phyloP scores from a whole-genome alignment of 164 flowering plant species.

The Houttuynia cordata region DNA sequence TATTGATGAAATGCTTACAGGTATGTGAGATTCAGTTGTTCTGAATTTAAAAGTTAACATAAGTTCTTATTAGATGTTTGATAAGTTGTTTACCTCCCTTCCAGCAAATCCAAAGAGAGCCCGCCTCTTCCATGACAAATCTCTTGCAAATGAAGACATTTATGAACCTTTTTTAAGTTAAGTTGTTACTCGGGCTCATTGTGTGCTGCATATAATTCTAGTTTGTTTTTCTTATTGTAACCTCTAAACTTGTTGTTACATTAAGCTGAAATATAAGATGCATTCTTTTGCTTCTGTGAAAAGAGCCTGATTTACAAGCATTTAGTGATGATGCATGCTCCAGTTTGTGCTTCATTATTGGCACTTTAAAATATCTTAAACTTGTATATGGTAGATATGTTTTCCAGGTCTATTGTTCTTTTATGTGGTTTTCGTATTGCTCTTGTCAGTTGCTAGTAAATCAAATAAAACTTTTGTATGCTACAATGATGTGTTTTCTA shows the following conservation, averaged over 20 bases:
- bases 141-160: slow-evolving; percentile 70
- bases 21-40: slow-evolving; percentile 19
- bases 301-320: too few relatives aligned
- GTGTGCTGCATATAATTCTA: neutral
- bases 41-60: neutral
- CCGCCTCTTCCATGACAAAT: slow-evolving; percentile 73
- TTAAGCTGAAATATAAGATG: neutral
- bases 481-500: too few relatives aligned
- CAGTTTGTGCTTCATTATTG: too few relatives aligned
- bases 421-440: too few relatives aligned
- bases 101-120: slow-evolving; percentile 89
- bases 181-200: slow-evolving; percentile 11
- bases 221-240: neutral
- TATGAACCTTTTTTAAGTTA: slow-evolving; percentile 90
- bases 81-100: slow-evolving; percentile 11
- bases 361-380: too few relatives aligned
- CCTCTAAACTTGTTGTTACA: neutral
- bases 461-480: too few relatives aligned
- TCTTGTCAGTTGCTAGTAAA: too few relatives aligned
- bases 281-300: too few relatives aligned
- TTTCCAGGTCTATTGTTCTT: too few relatives aligned
- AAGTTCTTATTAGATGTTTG: slow-evolving; percentile 1
- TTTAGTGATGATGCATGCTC: too few relatives aligned
- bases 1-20: slow-evolving; percentile 93
- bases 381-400: too few relatives aligned